phyloP scores from a whole-genome alignment of 2,329 filamentous ascomycete genomes.

The Xylariaceae sp. region DNA sequence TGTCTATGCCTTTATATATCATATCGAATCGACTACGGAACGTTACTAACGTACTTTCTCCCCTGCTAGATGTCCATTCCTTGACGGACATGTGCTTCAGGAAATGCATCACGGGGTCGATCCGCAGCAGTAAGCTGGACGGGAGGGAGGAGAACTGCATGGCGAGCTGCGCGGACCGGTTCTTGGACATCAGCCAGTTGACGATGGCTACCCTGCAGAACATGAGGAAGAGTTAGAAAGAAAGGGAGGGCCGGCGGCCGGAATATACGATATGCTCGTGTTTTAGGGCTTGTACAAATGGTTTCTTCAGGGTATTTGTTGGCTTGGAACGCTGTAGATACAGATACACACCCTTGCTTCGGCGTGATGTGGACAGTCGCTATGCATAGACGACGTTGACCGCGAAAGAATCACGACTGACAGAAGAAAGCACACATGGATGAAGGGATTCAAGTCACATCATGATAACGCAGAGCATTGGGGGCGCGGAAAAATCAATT shows the following conservation, averaged over 20 bases:
- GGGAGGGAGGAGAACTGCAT: slow-evolving; percentile 80
- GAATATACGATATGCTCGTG: slow-evolving; percentile 1
- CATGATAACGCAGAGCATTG: slow-evolving; percentile 15
- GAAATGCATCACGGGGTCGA: slow-evolving; percentile 81
- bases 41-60: slow-evolving; percentile 6
- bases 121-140: slow-evolving; percentile 74
- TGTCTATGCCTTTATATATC: too few relatives aligned
- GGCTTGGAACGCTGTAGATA: background rate
- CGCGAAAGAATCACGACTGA: slow-evolving; percentile 5
- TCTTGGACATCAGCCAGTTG: slow-evolving; percentile 83
- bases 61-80: slow-evolving; percentile 53
- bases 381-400: background rate
- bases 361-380: background rate
- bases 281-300: slow-evolving; percentile 8
- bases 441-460: slow-evolving; percentile 8
- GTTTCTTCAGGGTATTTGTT: background rate
- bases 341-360: background rate
- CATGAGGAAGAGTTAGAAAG: slow-evolving; percentile 44
- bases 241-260: background rate
- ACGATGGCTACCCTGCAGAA: slow-evolving; percentile 84
- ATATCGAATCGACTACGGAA: too few relatives aligned
- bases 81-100: slow-evolving; percentile 84
- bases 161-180: slow-evolving; percentile 90
- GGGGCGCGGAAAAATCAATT: slow-evolving; percentile 32
- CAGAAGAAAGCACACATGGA: slow-evolving; percentile 1